Base-by-base conservation (phyloP, 257 asterid genomes). In the Solanum pimpinellifolium region DNA sequence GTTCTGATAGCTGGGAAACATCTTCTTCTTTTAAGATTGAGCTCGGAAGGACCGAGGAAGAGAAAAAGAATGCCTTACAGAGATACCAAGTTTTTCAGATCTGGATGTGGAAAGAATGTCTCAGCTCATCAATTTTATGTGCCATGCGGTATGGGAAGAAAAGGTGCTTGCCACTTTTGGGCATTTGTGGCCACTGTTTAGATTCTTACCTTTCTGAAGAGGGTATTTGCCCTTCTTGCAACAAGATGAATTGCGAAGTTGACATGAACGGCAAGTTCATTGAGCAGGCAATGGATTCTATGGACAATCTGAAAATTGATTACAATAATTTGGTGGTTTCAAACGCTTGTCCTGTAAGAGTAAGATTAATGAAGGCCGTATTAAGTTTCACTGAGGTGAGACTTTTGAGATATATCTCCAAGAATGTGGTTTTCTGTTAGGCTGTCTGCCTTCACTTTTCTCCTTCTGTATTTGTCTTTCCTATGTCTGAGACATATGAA, bases 41-140 rank as follows among this genome's bases (percentile, higher is more conserved):
- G 88, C 86, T 90, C 16, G 98, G 98, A 65, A 92, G 91, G 90
- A 93, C 85, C 86, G 93, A 90, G 88, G 87, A 74, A 56, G 98
- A 96, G 91, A 90, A 89, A 87, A 86, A 68, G 80, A 90, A 91
- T 88, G 88, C 92, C 66, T 89, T 93, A 87, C 90, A 86, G 88
- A 93, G 99, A 90, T 94, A 92, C 89, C 92, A 92, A 90, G 94
- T 93, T 89, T 88, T 95, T 41, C 95, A 93, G 91, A 88, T 82
- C 86, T 97, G 99, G 99, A 91, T 93, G 91, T 94, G 97, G 98
- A 92, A 93, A 92, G 98, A 93, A 91, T 94, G 97, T 92, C 92
- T 92, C 82, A 92, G 85, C 89, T 85, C 97, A 25, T 87, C 92
- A 14, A 88, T 90, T 52, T 88, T 95, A 81, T 74, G 91, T 87